These are phyloP conservation scores for Pterulicium gracile DNA, from an alignment of 1,284 basidiomycete species.

Conservation along the genomic window DNA sequence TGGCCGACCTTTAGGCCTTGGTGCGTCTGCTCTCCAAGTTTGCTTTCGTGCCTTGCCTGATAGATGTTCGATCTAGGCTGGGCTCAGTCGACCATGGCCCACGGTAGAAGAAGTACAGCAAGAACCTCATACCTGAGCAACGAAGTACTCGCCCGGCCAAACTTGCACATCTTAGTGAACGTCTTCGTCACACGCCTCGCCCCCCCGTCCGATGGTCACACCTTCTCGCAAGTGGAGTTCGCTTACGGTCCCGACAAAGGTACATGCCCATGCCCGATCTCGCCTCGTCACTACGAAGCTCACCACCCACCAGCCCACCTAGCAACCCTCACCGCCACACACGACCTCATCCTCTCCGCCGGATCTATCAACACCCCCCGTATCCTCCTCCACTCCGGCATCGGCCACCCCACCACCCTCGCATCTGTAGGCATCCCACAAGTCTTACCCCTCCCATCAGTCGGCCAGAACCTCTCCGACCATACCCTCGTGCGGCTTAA, in stretches of 20 bases:
- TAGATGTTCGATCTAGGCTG: conserved; percentile 10
- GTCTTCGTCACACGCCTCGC: conserved; percentile 11
- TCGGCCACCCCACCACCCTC: conserved; percentile 24
- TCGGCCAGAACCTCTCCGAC: conserved; percentile 2
- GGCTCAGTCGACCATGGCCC: conserved; percentile 14
- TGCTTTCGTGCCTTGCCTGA: no score
- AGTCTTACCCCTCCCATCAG: neutral
- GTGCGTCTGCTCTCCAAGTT: no score
- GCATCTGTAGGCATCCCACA: conserved; percentile 15
- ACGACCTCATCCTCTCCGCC: conserved; percentile 34
- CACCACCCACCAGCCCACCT: neutral
- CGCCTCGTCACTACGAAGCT: neutral
- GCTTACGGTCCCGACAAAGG: neutral
- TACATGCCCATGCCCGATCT: neutral
- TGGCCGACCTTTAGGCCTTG: no score
- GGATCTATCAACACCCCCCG: conserved; percentile 31
- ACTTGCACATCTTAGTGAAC: conserved; percentile 15
- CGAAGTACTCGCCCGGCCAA: conserved; percentile 11
- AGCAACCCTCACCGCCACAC: conserved; percentile 18
- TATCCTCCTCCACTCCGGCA: conserved; percentile 34
- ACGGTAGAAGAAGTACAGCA: conserved; percentile 14
- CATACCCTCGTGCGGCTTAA: conserved; percentile 17
- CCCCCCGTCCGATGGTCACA: conserved; percentile 3
- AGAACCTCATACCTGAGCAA: conserved; percentile 15
- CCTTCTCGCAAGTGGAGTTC: neutral